Base-by-base conservation (phyloP, 202 grass and related monocot species). In the Schoenoplectus triqueter region DNA sequence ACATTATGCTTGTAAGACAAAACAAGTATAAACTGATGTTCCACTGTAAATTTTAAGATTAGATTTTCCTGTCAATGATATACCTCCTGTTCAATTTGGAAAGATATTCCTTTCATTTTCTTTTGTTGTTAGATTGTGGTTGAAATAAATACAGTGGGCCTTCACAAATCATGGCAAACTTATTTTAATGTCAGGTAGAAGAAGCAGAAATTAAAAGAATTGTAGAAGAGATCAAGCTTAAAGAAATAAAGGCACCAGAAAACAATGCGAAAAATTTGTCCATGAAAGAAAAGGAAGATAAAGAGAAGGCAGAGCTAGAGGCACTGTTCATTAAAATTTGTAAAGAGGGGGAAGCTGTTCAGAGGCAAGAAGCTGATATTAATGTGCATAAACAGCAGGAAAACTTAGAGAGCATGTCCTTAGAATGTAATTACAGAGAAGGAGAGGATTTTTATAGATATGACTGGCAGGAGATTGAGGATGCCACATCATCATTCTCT, bases 381-480 rank as follows among this genome's bases (percentile, higher is more conserved):
- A 79, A 39, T 79, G 75, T 61, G 39, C 39, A 62, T 61, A 46
- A 57, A 15, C 87, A 90, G 59, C 84, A 90, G 2, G 31, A 71
- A 64, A 87, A 66, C 39, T 80, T 78, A 84, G 77, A 54, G 64
- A 90, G 67, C 15, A 64, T 61, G 48, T 10, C 18, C 4, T 46
- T 80, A 84, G 48, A 14, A 59, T 44, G 19, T 84, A 72, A 84
- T 80, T 77, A 57, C 21, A 79, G 70, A 2, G 71, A 92, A 42
- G 46, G 52, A 56, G 81, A 83, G 20, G 64, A 69, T 8, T 92
- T 91, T 56, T 89, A 89, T 49, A 88, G 89, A 87, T 99, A 96
- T 64, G 84, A 86, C 14, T 96, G 96, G 96, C 91, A 99, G 39
- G 93, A 99, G 40, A 94, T 99, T 80, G 79, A 92, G 49, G 84